Evolutionary conservation across 805 yeast species (phyloP), one percentile per base, ranked within the genome.

Genomic region (Starmerella powellii): DNA sequence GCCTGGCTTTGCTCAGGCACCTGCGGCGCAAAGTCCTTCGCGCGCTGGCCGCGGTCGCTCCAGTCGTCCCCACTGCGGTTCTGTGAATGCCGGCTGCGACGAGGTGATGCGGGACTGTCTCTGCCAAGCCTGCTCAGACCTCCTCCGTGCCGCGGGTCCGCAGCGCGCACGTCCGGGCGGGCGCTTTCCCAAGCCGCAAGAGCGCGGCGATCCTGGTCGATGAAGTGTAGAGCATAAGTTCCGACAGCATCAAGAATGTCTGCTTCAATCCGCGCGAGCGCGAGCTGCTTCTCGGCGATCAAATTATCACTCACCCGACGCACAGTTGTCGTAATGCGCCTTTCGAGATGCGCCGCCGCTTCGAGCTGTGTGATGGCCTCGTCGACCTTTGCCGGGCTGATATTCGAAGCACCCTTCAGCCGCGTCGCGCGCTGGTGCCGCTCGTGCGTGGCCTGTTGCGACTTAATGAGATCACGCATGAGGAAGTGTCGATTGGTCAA

Each of bases 401-500:
- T 77, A 38, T 81, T 75, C 28, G 85, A 67, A 41, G 74, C 74
- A 52, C 83, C 81, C 42, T 85, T 69, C 54, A 78, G 77, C 33
- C 73, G 63, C 8, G 74, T 69, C 1, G 94, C 93, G 4, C 73
- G 69, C 37, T 74, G 72, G 54, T 83, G 94, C 54, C 75, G 80
- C 24, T 72, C 63, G 51, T 72, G 75, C 1, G 94, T 76, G 43
- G 68, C 74, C 6, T 76, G 74, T 59, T 87, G 94, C 2, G 95
- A 87, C 56, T 74, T 80, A 26, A 73, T 55, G 39, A 85, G 66
- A 51, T 91, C 98, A 41, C 96, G 72, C 95, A 91, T 91, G 30
- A 88, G 63, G 44, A 91, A 67, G 59, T 91, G 95, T 45, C 98
- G 70, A 62, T 88, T 87, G 0, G 98, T 91, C 41, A 91, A 66